These are phyloP conservation scores for Fusarium albosuccineum DNA, from an alignment of 2,329 filamentous ascomycete genomes.

Conservation along the genomic window DNA sequence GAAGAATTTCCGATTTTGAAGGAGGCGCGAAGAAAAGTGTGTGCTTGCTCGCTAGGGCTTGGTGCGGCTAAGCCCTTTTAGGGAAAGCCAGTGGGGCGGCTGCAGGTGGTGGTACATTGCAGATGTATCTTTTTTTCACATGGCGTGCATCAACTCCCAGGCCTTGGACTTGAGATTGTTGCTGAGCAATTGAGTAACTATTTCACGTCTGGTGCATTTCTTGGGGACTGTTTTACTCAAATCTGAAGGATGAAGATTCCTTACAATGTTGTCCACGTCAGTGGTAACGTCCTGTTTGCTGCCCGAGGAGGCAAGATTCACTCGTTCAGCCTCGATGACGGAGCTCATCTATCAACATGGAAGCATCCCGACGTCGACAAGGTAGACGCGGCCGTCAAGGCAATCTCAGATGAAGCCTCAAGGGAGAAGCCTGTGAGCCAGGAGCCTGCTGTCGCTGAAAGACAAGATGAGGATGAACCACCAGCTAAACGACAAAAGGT, in stretches of 20 bases:
- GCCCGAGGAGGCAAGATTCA: constrained; percentile 80
- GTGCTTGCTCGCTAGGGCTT: constrained; percentile 55
- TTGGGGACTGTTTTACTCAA: neutral
- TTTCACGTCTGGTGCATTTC: constrained; percentile 3
- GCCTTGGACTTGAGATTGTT: constrained; percentile 32
- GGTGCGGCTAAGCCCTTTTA: constrained; percentile 44
- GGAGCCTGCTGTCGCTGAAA: constrained; percentile 21
- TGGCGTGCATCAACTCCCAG: constrained; percentile 28
- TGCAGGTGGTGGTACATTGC: constrained; percentile 45
- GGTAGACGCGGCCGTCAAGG: constrained; percentile 47
- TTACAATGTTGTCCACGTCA: constrained; percentile 73
- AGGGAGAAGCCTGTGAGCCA: constrained; percentile 27
- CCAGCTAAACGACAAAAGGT: constrained; percentile 54
- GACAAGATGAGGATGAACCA: constrained; percentile 47
- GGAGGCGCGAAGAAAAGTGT: constrained; percentile 48
- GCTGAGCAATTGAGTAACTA: constrained; percentile 20
- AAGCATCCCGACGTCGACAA: constrained; percentile 60
- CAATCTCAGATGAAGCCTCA: constrained; percentile 22
- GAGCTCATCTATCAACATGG: constrained; percentile 73
- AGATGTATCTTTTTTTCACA: constrained; percentile 53
- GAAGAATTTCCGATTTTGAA: constrained; percentile 44
- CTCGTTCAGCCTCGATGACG: constrained; percentile 71
- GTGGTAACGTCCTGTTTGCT: constrained; percentile 74
- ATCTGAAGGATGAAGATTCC: constrained; percentile 62
- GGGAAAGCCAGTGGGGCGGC: constrained; percentile 22